These are phyloP conservation scores for Aureobasidium sp. DNA, from an alignment of 2,329 filamentous ascomycete genomes.

Conservation along the genomic window DNA sequence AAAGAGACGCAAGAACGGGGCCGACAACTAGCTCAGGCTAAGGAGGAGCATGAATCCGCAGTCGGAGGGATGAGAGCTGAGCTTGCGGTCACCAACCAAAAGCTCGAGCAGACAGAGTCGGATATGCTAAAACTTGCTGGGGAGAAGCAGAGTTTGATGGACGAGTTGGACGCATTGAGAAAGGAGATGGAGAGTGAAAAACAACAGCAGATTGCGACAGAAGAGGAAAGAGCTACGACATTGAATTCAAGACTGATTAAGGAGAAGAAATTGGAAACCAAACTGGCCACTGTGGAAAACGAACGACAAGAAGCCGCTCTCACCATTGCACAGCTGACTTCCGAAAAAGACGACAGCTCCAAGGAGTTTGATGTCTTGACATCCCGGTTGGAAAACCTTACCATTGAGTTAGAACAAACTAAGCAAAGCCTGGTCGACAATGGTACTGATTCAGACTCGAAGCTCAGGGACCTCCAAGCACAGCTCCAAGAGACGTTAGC, in stretches of 20 bases:
- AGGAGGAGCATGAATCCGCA: constrained; percentile 3
- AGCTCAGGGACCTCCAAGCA: constrained; percentile 4
- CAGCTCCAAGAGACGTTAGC: constrained; percentile 13
- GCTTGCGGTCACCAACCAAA: constrained; percentile 8
- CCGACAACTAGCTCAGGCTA: constrained; percentile 2
- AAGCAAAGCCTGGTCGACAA: constrained; percentile 11
- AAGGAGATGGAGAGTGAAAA: constrained; percentile 4
- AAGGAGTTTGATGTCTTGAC: constrained; percentile 13
- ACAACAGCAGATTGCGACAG: background rate
- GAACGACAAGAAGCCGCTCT: constrained; percentile 7
- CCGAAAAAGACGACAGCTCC: constrained; percentile 14
- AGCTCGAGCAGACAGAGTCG: background rate
- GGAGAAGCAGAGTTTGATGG: background rate
- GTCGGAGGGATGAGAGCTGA: background rate
- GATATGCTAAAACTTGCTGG: background rate
- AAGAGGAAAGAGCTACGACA: constrained; percentile 6
- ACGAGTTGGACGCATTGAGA: constrained; percentile 12
- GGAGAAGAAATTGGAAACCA: background rate
- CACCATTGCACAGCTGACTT: background rate
- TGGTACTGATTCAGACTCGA: constrained; percentile 9
- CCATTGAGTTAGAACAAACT: constrained; percentile 15
- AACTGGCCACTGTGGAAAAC: constrained; percentile 10
- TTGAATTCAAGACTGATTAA: constrained; percentile 6
- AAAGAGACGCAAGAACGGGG: background rate
- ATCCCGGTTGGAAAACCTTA: constrained; percentile 7